Base-by-base conservation (phyloP, 177 flowering plant genomes). In the Vitis hybrid region DNA sequence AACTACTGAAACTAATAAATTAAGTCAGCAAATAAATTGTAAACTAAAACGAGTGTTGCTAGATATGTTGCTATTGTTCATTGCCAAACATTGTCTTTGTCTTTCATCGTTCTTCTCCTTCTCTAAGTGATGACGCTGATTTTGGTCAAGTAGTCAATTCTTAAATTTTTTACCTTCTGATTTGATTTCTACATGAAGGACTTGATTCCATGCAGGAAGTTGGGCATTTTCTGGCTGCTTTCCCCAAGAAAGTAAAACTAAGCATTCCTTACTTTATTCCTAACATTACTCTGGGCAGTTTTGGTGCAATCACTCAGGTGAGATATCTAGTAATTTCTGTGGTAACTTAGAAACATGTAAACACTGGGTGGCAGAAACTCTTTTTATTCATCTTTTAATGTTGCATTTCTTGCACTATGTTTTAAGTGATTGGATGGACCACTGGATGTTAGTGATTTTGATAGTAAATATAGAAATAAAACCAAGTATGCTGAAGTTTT, bases 271-370 rank as follows among this genome's bases (percentile, higher is more conserved):
- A 65, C 83, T 90, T 95, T 59, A 93, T 95, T 80, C 99, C 99
- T 10, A 95, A 95, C 80, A 93, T 91, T 68, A 91, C 98, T 35
- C 92, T 95, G 69, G 99, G 99, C 60, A 95, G 94, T 81, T 95
- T 95, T 84, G 99, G 99, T 65, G 98, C 99, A 72, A 93, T 95
- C 72, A 95, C 99, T 75, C 99, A 91, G 96, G 99, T 91, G 24
- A 79, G 77, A 50, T 24, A 63, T 55, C 30, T 55, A 16, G 12
- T 60, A 40, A 58, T 60, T 21, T 12, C 1, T 57, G 16, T n/a
- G 16, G 13, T 24, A 10, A 63, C 27, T n/a, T 63, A 18, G 46
- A 63, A 48, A 5, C 14, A 27, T 61, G 50, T 7, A 14, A 40
- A 32, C 19, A 12, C 15, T 61, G 3, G 19, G 27, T 6, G 19